Evolutionary conservation across 495 filamentous ascomycete species (phyloP).

Genomic region (Hypoxylon fuscum): DNA sequence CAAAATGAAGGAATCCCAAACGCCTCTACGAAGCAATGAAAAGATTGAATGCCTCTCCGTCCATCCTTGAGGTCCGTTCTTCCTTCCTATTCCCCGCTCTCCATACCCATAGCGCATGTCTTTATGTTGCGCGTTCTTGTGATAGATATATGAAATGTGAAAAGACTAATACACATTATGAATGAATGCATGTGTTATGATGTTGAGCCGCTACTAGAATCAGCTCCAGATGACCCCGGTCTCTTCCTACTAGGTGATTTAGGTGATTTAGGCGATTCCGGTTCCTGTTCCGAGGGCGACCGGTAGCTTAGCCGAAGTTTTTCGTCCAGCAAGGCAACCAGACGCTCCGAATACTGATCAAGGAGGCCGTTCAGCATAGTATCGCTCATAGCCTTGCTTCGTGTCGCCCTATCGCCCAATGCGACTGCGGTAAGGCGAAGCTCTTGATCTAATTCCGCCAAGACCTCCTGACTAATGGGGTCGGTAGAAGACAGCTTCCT

Average conservation of each 20-base stretch:
- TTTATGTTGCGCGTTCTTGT: slow-evolving; percentile 4
- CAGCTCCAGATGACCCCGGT: slow-evolving; percentile 39
- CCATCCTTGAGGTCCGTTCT: not conserved
- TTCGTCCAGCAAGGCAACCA: slow-evolving; percentile 76
- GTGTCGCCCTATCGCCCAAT: slow-evolving; percentile 66
- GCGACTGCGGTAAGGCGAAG: slow-evolving; percentile 77
- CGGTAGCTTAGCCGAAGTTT: slow-evolving; percentile 60
- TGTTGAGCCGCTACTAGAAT: slow-evolving; percentile 37
- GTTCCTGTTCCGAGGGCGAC: slow-evolving; percentile 39
- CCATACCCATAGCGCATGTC: not conserved
- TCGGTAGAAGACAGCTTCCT: slow-evolving; percentile 77
- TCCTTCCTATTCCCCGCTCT: not conserved
- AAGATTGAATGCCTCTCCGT: slow-evolving; percentile 1
- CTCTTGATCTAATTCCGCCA: slow-evolving; percentile 82
- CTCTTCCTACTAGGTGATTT: slow-evolving; percentile 34
- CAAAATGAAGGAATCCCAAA: slow-evolving; percentile 13
- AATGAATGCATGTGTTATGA: slow-evolving; percentile 29
- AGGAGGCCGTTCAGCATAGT: slow-evolving; percentile 68
- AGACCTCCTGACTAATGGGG: slow-evolving; percentile 67
- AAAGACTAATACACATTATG: slow-evolving; percentile 32
- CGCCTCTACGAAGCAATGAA: slow-evolving; percentile 19
- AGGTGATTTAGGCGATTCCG: slow-evolving; percentile 21
- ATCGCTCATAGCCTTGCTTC: slow-evolving; percentile 64
- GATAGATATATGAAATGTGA: no score
- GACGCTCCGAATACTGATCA: slow-evolving; percentile 75